Base-by-base conservation (phyloP, 768 basidiomycete species). In the Lactarius evosmus region DNA sequence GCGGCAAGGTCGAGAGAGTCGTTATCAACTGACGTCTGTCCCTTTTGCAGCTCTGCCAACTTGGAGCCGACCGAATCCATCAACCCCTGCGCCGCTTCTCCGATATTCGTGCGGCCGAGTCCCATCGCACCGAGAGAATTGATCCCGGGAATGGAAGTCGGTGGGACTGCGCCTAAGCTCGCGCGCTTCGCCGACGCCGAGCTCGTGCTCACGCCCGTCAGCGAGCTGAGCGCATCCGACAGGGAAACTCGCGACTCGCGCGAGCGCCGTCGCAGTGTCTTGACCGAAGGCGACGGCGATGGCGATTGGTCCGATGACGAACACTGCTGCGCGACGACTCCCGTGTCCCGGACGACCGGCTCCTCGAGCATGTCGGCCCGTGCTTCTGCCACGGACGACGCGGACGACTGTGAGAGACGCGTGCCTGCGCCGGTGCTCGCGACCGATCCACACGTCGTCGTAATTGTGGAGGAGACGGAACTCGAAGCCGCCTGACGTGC, bases 61-160 rank as follows among this genome's bases (percentile, higher is more conserved):
- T 82, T 84, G 74, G 81, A 85, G 19, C 87, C 83, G 57, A 88
- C 77, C 44, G 67, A 70, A 54, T 69, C 85, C 54, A 68, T 36
- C 81, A 85, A 65, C 85, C 78, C 67, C 60, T 74, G 66, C 72
- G 71, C 72, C 63, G 72, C 71, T 53, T 76, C 67, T 73, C 68
- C 56, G 73, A 74, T 46, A 33, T 63, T 63, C 41, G 65, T 33
- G 40, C 62, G 55, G 22, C 64, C 57, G 29, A 74, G 73, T 25
- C 71, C 73, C 66, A 63, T 66, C 25, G 60, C 66, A 25, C 66
- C 34, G 33, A 79, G 65, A 25, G 77, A 72, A 5, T 74, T 76
- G 1, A 78, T 63, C 4, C 79, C 79, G 14, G 79, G 77, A 49
- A 80, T 78, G 6, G 77, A 75, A 29, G 76, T 72, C 1, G 78